Base-by-base conservation (phyloP, 345 rosid genomes). In the Salix suchowensis region DNA sequence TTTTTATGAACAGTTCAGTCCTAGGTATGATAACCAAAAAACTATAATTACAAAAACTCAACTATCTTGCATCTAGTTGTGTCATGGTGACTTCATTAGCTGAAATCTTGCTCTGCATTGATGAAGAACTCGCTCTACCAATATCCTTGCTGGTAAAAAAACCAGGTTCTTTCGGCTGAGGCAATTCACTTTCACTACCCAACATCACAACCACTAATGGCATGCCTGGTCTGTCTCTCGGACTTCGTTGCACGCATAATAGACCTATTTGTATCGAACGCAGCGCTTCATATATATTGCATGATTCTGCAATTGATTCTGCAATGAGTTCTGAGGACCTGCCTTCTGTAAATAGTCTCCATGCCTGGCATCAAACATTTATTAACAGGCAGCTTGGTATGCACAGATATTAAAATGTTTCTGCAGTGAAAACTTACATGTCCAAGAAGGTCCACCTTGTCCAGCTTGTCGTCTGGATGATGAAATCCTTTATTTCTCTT, bases 401-500 rank as follows among this genome's bases (percentile, higher is more conserved):
- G 26, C 39, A 21, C 11, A 14, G 4, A 50, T 28, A 21, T 7
- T 15, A 13, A 30, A 28, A 70, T 21, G 19, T 2, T 1, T 60
- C 19, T 13, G 2, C 32, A 7, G 12, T 5, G 6, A 18, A 36
- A 12, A 26, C 77, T 74, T 74, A 74, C 77, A 65, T 74, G 70
- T 30, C 77, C 70, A 16, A 74, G 77, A 74, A 74, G 77, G 64
- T 74, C 65, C 28, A 26, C 60, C 18, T 65, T 26, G 64, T 74
- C 65, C 28, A 26, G 69, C 18, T 65, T 26, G 62, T 46, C 48
- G 2, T 74, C 70, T 5, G 70, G 61, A 30, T 65, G 70, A 32
- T 15, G 32, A 24, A 74, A 74, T 14, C 70, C 70, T 74, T 39
- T 64, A 58, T 74, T 74, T 42, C 30, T 74, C 50, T 64, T 74